Percentiles rank a stretch among this genome's conserved stretches.
Evolutionary conservation across 23 red algal species (phyloP).

Genomic region (Gracilaria vermiculophylla): DNA sequence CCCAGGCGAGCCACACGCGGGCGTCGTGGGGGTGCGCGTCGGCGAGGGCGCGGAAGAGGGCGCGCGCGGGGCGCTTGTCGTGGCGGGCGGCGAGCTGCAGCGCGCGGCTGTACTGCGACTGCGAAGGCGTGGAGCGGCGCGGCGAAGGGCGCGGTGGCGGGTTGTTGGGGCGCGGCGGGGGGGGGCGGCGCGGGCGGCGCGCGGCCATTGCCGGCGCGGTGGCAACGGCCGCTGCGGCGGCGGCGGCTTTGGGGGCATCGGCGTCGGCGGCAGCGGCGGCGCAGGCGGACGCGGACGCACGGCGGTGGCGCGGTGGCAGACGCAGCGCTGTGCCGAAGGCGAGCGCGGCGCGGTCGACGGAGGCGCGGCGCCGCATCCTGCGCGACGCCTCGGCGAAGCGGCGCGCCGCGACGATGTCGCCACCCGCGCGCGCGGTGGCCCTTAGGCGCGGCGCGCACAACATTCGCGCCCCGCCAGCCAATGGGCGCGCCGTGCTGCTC

Average conservation of each 20-base stretch:
- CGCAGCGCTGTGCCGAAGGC: not conserved
- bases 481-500: not conserved
- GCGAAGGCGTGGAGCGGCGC: not conserved
- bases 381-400: too few relatives aligned
- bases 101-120: slow-evolving; percentile 11
- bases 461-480: not conserved
- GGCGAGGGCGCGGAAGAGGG: not conserved
- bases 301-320: not conserved
- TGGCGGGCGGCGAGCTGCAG: not conserved
- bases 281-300: too few relatives aligned
- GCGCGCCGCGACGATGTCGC: too few relatives aligned
- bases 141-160: not conserved
- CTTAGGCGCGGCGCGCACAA: not conserved
- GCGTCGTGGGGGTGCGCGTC: slow-evolving; percentile 10
- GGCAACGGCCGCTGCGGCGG: not conserved
- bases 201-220: too few relatives aligned
- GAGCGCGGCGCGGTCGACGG: too few relatives aligned
- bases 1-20: slow-evolving; percentile 69
- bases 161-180: not conserved
- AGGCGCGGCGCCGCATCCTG: too few relatives aligned
- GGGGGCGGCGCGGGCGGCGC: not conserved
- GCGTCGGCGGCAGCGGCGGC: too few relatives aligned
- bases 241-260: too few relatives aligned
- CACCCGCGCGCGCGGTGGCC: too few relatives aligned
- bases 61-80: slow-evolving; percentile 36